Evolutionary conservation across 2,329 filamentous ascomycete species (phyloP), one percentile per base, ranked within the genome.

Genomic region (Bertia moriformis): DNA sequence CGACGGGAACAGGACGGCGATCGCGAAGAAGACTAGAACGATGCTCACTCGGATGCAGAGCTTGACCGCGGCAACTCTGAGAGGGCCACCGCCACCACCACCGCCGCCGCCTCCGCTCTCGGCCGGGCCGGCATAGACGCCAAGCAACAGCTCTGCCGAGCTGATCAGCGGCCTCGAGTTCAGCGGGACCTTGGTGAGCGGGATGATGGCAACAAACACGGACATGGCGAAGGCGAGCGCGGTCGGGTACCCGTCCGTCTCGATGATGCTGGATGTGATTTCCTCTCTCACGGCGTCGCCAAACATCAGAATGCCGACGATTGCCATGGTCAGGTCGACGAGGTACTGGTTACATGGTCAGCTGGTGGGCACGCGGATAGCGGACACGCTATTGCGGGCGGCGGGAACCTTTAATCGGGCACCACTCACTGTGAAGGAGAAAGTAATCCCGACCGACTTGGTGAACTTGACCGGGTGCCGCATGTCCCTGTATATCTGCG

Each of bases 251-350:
- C 79, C 80, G 4, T 69, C 59, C 1, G 76, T 81, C 39, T 71
- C 66, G 46, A 96, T 73, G 43, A 98, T 80, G 59, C 94, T 96
- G 51, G 82, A 81, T 0, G 91, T 95, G 54, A 96, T 79, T 56
- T 93, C 86, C 45, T 94, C 88, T 41, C 71, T 72, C 40, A 94
- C 84, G n/a, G 65, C 70, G 48, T 93, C 83, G 43, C 89, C 89
- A 56, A 95, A 98, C 89, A 98, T 96, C 46, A 95, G 69, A 42
- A 91, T 72, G 29, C 91, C 89, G 10, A 83, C 73, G 35, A 91
- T 71, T 18, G 86, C 88, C 53, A 93, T 87, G 36, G 77, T 71
- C 18, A 80, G 69, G 55, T 96, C 89, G 12, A 96, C 70, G 15
- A 84, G 53, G 55, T 85, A 89, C 75, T 83, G 41, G n/a, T n/a